phyloP scores from a whole-genome alignment of 495 filamentous ascomycete genomes.

The Staphylotrichum longicolle region DNA sequence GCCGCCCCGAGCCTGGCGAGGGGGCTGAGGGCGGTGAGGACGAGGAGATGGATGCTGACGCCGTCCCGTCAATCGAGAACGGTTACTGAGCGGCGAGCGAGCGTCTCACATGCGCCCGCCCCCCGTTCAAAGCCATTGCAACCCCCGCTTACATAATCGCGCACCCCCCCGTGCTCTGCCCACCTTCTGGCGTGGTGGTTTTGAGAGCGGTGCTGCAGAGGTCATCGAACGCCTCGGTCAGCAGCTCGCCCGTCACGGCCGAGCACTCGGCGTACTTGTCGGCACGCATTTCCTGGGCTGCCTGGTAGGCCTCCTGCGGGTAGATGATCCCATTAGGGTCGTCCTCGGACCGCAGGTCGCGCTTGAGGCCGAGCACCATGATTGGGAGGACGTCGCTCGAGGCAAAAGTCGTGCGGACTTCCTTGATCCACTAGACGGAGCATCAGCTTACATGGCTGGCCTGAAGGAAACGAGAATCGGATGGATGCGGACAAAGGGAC shows the following conservation, averaged over 20 bases:
- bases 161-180: constrained; percentile 47
- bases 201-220: constrained; percentile 67
- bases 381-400: constrained; percentile 61
- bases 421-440: constrained; percentile 60
- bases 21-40: constrained; percentile 21
- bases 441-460: constrained; percentile 20
- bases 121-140: too few relatives aligned
- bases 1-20: constrained; percentile 32
- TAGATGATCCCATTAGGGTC: constrained; percentile 69
- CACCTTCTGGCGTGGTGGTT: constrained; percentile 50
- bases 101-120: not conserved
- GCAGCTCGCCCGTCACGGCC: constrained; percentile 78
- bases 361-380: constrained; percentile 76
- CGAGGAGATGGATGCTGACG: constrained; percentile 27
- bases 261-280: constrained; percentile 92
- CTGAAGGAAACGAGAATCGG: not conserved
- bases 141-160: constrained; percentile 31
- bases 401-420: constrained; percentile 62
- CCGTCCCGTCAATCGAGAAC: constrained; percentile 36
- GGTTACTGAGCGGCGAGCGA: constrained; percentile 19
- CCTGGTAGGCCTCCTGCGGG: constrained; percentile 68
- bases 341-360: constrained; percentile 65
- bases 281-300: constrained; percentile 77
- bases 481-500: not conserved
- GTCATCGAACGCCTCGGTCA: constrained; percentile 71